A percentile compares a stretch with the other conserved stretches of the same genome.
These are phyloP conservation scores for Podospora pseudoanserina DNA, from an alignment of 495 filamentous ascomycete species.

Conservation along the genomic window DNA sequence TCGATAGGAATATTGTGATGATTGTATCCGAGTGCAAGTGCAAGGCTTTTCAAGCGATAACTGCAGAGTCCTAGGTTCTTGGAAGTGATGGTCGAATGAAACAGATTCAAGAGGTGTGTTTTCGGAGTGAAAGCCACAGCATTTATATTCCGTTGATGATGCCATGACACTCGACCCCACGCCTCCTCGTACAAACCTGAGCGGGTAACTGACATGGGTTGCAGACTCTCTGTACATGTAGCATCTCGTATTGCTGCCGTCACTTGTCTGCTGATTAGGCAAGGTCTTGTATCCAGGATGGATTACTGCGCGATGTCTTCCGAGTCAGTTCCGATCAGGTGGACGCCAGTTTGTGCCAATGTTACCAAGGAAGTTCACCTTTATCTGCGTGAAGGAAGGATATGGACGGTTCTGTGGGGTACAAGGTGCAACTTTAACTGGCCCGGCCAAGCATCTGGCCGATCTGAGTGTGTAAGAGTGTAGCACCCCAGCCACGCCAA, in stretches of 20 bases:
- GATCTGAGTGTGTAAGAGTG: background rate
- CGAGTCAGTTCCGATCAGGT: background rate
- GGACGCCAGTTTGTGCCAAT: background rate
- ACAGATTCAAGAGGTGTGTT: background rate
- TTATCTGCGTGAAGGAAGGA: background rate
- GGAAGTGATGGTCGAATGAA: background rate
- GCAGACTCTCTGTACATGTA: conserved; percentile 1
- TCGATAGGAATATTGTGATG: background rate
- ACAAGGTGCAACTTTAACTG: background rate
- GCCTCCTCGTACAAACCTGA: background rate
- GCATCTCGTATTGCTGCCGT: conserved; percentile 4
- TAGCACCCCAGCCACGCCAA: background rate
- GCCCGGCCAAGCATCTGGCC: background rate
- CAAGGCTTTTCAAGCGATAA: background rate
- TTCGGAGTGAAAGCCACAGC: background rate
- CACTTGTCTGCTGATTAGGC: background rate
- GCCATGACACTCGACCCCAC: background rate
- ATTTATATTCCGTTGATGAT: background rate
- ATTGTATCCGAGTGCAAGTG: background rate
- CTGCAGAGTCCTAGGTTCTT: background rate
- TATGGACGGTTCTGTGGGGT: background rate
- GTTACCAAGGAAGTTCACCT: background rate
- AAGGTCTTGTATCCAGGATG: background rate
- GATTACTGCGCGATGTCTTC: background rate
- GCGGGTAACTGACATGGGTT: background rate